Evolutionary conservation across 306 rosid genomes (phyloP).

Genomic region (Quercus mongolica): DNA sequence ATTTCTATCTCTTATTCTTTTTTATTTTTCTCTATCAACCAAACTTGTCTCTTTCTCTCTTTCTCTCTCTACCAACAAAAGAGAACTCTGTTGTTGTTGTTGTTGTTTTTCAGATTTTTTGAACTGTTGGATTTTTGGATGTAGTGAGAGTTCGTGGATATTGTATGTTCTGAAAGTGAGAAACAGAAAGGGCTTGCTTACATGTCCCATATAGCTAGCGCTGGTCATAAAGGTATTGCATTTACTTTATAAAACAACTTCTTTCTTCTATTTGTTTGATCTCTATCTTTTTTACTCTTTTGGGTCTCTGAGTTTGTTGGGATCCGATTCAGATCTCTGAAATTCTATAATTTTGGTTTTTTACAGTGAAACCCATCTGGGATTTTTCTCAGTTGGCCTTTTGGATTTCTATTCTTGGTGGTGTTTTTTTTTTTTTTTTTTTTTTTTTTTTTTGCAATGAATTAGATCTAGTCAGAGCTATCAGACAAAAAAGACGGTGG

Average conservation of each 20-base stretch:
- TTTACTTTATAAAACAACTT: not conserved
- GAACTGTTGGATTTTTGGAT: not conserved
- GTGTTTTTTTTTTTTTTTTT: conserved; percentile 24
- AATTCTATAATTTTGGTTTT: conserved; percentile 33
- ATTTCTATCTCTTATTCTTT: not conserved
- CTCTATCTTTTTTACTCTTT: conserved; percentile 1
- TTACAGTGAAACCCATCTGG: conserved; percentile 27
- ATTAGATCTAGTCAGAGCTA: conserved; percentile 61
- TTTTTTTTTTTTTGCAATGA: not conserved
- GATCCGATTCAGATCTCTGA: conserved; percentile 64
- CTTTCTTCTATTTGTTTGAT: not conserved
- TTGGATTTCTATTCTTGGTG: conserved; percentile 22
- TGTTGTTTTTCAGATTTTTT: not conserved
- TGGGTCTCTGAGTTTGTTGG: conserved; percentile 22
- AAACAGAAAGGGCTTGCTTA: not conserved
- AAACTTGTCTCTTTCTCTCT: not conserved
- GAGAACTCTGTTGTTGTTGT: not conserved
- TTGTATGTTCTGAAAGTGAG: conserved; percentile 29
- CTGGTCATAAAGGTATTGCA: conserved; percentile 25
- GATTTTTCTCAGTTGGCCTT: conserved; percentile 25
- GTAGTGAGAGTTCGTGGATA: conserved; percentile 21
- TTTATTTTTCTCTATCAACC: not conserved
- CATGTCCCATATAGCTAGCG: not conserved
- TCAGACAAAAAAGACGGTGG: conserved; percentile 57
- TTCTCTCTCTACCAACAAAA: not conserved